Percentiles rank a stretch among this genome's conserved stretches.
phyloP scores from a whole-genome alignment of 495 filamentous ascomycete species.

The Penicillium crystallinum region DNA sequence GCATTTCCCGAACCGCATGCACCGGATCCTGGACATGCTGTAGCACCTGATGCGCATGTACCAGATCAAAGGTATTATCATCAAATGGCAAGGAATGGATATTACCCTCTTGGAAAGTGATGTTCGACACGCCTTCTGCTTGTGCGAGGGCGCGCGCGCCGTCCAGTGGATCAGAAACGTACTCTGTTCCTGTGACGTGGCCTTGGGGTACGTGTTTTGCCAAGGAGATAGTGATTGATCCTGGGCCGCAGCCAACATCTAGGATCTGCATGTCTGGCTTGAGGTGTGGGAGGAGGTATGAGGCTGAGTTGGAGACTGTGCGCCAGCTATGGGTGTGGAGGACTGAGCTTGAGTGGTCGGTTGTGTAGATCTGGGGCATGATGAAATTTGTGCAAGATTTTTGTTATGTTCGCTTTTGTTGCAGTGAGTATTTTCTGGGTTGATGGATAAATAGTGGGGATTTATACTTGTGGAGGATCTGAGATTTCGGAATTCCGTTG shows the following conservation, averaged over 20 bases:
- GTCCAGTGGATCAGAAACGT: conserved; percentile 34
- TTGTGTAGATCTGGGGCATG: conserved; percentile 37
- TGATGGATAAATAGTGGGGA: background rate
- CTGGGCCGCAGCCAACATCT: conserved; percentile 57
- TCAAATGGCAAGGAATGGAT: conserved; percentile 39
- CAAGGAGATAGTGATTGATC: conserved; percentile 52
- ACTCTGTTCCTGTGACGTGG: conserved; percentile 44
- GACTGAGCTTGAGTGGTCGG: conserved; percentile 46
- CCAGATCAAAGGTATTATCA: conserved; percentile 54
- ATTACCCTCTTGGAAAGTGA: conserved; percentile 46
- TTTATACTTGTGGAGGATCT: conserved; percentile 11
- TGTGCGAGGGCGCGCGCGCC: conserved; percentile 34
- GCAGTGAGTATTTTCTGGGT: background rate
- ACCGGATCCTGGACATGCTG: conserved; percentile 47
- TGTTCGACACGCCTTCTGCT: conserved; percentile 38
- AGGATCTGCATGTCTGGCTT: conserved; percentile 43
- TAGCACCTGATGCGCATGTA: conserved; percentile 54
- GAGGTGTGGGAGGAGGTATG: conserved; percentile 48
- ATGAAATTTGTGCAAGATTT: background rate
- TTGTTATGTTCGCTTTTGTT: background rate
- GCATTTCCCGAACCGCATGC: conserved; percentile 45
- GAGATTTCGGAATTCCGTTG: conserved; percentile 4
- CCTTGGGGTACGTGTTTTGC: conserved; percentile 44
- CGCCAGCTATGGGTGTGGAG: conserved; percentile 48
- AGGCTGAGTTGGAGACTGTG: conserved; percentile 46